phyloP scores from a whole-genome alignment of 164 flowering plant genomes.

The Liriodendron chinense region DNA sequence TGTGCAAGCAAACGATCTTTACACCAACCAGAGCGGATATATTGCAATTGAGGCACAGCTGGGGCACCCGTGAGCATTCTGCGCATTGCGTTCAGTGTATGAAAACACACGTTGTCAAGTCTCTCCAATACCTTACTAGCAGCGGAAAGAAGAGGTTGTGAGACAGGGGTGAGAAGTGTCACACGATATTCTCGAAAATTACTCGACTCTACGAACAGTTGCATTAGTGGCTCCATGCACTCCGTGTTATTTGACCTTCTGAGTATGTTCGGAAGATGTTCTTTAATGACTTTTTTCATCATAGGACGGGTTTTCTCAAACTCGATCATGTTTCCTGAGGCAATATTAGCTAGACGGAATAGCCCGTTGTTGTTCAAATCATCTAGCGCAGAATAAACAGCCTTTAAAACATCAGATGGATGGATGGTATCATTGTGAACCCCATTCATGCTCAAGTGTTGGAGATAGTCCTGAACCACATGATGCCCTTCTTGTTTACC shows the following conservation, averaged over 20 bases:
- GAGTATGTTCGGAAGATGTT: slow-evolving; percentile 25
- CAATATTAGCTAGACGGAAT: slow-evolving; percentile 37
- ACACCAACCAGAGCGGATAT: slow-evolving; percentile 19
- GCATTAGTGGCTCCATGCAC: slow-evolving; percentile 17
- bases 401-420: slow-evolving; percentile 6
- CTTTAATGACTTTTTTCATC: slow-evolving; percentile 46
- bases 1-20: slow-evolving; percentile 26
- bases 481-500: slow-evolving; percentile 17
- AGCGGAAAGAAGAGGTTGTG: slow-evolving; percentile 33
- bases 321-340: slow-evolving; percentile 32
- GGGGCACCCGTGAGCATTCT: slow-evolving; percentile 48
- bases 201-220: slow-evolving; percentile 39
- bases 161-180: slow-evolving; percentile 9
- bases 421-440: too few relatives aligned
- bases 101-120: slow-evolving; percentile 40
- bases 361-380: slow-evolving; percentile 57
- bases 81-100: slow-evolving; percentile 51
- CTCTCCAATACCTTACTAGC: slow-evolving; percentile 38
- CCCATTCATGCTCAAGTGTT: slow-evolving; percentile 12
- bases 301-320: slow-evolving; percentile 53
- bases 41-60: slow-evolving; percentile 26
- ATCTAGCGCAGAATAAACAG: slow-evolving; percentile 37
- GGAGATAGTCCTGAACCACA: slow-evolving; percentile 22
- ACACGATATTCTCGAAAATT: slow-evolving; percentile 31
- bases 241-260: slow-evolving; percentile 7